Conservation (phyloP, 164 flowering plant species). For the Chimonanthus praecox region DNA sequence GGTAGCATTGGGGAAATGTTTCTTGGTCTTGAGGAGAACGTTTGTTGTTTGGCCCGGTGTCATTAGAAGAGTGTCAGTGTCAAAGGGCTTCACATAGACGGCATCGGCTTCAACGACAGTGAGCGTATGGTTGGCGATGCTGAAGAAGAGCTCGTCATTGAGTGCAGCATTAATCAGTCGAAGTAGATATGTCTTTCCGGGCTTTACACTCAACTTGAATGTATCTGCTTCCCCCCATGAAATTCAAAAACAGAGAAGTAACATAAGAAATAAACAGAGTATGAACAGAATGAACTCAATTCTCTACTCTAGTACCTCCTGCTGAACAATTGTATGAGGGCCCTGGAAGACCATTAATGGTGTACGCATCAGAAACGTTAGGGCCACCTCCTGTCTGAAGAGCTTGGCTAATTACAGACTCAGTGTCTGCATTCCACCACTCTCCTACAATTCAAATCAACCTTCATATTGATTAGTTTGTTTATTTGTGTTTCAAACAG, state of each 20-base stretch:
- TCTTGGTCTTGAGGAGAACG: constrained; percentile 57
- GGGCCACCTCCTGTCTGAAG: constrained; percentile 57
- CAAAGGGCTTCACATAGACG: constrained; percentile 60
- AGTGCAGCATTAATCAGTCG: constrained; percentile 79
- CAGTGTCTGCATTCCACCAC: constrained; percentile 66
- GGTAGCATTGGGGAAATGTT: constrained; percentile 34
- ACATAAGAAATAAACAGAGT: too few relatives aligned
- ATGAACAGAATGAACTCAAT: not conserved
- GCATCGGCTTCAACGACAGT: constrained; percentile 71
- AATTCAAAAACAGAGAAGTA: too few relatives aligned
- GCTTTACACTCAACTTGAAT: constrained; percentile 61
- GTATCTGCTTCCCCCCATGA: constrained; percentile 34
- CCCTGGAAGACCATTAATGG: constrained; percentile 79
- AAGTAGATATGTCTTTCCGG: constrained; percentile 66
- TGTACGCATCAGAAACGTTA: constrained; percentile 68
- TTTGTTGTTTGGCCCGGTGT: constrained; percentile 80
- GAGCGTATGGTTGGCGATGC: constrained; percentile 63
- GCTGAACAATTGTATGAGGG: constrained; percentile 61
- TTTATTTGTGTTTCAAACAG: too few relatives aligned
- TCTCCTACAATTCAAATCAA: constrained; percentile 34
- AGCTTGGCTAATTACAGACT: constrained; percentile 53
- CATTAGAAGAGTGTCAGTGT: constrained; percentile 40
- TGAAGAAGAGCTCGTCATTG: constrained; percentile 74
- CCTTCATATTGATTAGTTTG: not conserved
- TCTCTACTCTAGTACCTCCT: constrained; percentile 32